Evolutionary conservation across 257 asterid genomes (phyloP).

Genomic region (Linderniella brevidens): DNA sequence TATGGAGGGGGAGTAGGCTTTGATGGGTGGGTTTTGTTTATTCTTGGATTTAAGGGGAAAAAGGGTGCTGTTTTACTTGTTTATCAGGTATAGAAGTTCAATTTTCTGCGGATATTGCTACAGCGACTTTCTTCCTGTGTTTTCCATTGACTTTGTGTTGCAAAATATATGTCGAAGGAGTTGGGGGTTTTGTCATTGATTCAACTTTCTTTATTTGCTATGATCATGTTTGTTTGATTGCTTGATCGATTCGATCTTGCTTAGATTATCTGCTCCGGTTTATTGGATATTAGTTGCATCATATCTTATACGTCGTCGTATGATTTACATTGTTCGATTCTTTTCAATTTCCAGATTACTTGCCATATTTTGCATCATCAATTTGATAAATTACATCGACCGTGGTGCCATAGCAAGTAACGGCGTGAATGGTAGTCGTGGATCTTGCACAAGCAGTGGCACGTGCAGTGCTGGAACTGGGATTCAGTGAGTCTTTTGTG

Average conservation of each 20-base stretch:
- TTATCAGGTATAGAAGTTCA: too few relatives aligned
- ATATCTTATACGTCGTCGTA: neutral
- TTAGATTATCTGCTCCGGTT: neutral
- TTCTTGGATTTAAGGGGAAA: neutral
- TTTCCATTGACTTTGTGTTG: too few relatives aligned
- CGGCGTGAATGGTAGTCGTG: conserved; percentile 67
- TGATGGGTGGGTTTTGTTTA: neutral
- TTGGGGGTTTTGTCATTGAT: too few relatives aligned
- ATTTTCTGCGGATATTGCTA: too few relatives aligned
- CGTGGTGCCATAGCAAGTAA: conserved; percentile 89
- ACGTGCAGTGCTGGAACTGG: conserved; percentile 53
- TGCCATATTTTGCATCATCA: conserved; percentile 43
- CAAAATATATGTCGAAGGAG: too few relatives aligned
- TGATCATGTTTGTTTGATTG: too few relatives aligned
- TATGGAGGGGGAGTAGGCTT: neutral
- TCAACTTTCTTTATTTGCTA: too few relatives aligned
- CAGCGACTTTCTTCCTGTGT: too few relatives aligned
- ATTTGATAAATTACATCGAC: conserved; percentile 63
- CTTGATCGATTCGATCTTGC: too few relatives aligned
- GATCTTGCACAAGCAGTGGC: conserved; percentile 38
- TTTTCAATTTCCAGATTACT: conserved; percentile 38
- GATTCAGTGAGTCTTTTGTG: conserved; percentile 48
- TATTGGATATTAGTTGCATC: neutral
- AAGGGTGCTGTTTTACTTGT: too few relatives aligned
- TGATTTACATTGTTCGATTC: conserved; percentile 1